Conservation (phyloP, 352 stramenopile species). For the Globisporangium lucens region DNA sequence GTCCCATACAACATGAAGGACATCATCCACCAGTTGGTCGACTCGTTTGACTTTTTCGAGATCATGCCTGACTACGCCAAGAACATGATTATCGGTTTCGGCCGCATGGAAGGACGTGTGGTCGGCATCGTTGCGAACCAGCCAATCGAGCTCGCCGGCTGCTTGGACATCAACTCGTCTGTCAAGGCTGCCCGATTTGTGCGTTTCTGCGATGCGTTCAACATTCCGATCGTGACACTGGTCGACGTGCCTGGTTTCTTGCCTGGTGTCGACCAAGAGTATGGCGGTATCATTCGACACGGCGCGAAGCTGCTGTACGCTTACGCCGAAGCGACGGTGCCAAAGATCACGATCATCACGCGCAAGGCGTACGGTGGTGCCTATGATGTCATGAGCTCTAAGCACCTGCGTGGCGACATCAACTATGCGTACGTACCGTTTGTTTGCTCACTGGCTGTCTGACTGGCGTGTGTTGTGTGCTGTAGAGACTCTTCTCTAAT, state of each 20-base stretch:
- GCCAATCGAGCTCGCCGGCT: constrained; percentile 95
- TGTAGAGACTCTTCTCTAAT: constrained; percentile 10
- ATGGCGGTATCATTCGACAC: constrained; percentile 94
- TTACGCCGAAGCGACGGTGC: constrained; percentile 96
- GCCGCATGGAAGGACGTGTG: constrained; percentile 94
- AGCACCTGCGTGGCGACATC: constrained; percentile 96
- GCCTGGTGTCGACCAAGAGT: constrained; percentile 93
- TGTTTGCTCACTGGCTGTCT: not conserved
- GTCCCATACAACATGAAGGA: constrained; percentile 98
- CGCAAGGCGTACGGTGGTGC: constrained; percentile 98
- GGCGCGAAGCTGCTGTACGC: constrained; percentile 98
- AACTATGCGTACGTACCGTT: constrained; percentile 90
- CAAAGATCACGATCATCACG: constrained; percentile 99
- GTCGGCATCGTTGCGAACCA: constrained; percentile 98
- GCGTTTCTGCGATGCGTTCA: constrained; percentile 97
- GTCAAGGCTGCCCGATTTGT: constrained; percentile 98
- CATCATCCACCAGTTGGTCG: constrained; percentile 94
- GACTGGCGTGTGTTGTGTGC: not conserved
- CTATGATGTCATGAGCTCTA: constrained; percentile 99
- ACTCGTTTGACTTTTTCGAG: constrained; percentile 96
- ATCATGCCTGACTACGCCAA: constrained; percentile 96
- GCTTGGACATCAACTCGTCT: constrained; percentile 96
- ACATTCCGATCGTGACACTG: constrained; percentile 98
- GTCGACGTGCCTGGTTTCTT: constrained; percentile 99
- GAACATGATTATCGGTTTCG: constrained; percentile 98